Percentiles rank a stretch among this genome's conserved stretches.
Evolutionary conservation across 768 basidiomycete species (phyloP).

Genomic region (Boletus barrowsii): DNA sequence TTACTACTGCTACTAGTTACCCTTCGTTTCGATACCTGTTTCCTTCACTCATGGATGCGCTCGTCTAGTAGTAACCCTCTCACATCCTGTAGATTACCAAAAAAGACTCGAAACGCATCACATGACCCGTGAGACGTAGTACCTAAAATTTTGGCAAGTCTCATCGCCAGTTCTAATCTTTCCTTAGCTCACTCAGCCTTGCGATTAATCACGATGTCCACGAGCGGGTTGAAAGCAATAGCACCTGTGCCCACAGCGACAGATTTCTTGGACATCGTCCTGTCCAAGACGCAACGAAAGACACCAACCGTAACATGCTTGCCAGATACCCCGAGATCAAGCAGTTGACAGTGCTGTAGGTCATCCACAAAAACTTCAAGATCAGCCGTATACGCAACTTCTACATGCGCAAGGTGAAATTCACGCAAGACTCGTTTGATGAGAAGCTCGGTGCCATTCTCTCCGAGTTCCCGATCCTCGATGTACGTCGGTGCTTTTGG

Average conservation of each 20-base stretch:
- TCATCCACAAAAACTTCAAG: slow-evolving; percentile 99
- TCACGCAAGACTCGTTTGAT: slow-evolving; percentile 94
- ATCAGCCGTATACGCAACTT: slow-evolving; percentile 97
- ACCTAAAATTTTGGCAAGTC: slow-evolving; percentile 10
- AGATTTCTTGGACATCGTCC: slow-evolving; percentile 92
- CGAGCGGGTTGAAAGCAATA: slow-evolving; percentile 92
- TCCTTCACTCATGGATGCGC: slow-evolving; percentile 15
- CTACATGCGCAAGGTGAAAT: slow-evolving; percentile 99
- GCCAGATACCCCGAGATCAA: neutral
- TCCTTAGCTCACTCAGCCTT: slow-evolving; percentile 1
- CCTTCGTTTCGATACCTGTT: slow-evolving; percentile 25
- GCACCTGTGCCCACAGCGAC: slow-evolving; percentile 96
- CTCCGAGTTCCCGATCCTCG: slow-evolving; percentile 95
- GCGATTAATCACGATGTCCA: slow-evolving; percentile 50
- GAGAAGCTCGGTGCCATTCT: slow-evolving; percentile 93
- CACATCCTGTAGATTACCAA: slow-evolving; percentile 21
- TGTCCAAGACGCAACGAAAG: slow-evolving; percentile 94
- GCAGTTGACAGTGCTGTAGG: slow-evolving; percentile 43
- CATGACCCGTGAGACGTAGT: slow-evolving; percentile 12
- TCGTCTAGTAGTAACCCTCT: slow-evolving; percentile 19
- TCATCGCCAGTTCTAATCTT: neutral
- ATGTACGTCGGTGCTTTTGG: slow-evolving; percentile 53
- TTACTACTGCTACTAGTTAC: slow-evolving; percentile 26
- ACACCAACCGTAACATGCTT: slow-evolving; percentile 74
- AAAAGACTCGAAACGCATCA: neutral